A percentile compares a stretch with the other conserved stretches of the same genome.
Evolutionary conservation across 2,329 filamentous ascomycete species (phyloP).

Genomic region (Talaromyces marneffei): DNA sequence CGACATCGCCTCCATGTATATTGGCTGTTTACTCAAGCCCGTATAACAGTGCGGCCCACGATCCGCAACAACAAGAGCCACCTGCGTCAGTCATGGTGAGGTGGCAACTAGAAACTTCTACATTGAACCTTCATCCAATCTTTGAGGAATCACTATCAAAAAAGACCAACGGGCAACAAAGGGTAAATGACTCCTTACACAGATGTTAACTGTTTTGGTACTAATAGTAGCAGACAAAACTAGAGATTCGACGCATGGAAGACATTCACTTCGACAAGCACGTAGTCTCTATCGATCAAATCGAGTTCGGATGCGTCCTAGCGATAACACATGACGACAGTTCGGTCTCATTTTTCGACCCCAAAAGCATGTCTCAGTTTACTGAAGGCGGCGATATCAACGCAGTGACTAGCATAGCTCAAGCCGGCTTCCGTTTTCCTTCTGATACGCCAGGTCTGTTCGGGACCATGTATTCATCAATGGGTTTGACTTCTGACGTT

Average conservation of each 20-base stretch:
- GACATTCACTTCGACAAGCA: conserved; percentile 66
- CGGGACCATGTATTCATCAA: background rate
- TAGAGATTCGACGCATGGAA: conserved; percentile 58
- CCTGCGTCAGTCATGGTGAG: conserved; percentile 69
- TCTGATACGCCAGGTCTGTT: conserved; percentile 57
- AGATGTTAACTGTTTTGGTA: too few species aligned
- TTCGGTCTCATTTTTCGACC: conserved; percentile 71
- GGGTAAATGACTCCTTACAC: conserved; percentile 22
- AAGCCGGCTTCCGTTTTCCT: conserved; percentile 70
- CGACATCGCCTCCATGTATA: conserved; percentile 57
- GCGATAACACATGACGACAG: conserved; percentile 74
- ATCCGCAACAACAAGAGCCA: conserved; percentile 55
- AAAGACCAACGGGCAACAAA: conserved; percentile 48
- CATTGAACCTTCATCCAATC: conserved; percentile 63
- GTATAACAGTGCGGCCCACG: conserved; percentile 45
- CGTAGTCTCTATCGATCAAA: conserved; percentile 60
- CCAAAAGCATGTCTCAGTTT: conserved; percentile 64
- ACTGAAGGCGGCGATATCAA: conserved; percentile 59
- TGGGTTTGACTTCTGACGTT: background rate
- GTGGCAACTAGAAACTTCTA: conserved; percentile 68
- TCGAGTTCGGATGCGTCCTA: conserved; percentile 66
- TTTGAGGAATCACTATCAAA: conserved; percentile 70
- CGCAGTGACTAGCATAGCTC: conserved; percentile 63
- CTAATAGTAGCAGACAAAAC: conserved; percentile 35
- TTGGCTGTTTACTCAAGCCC: conserved; percentile 66